Percentiles rank a stretch among this genome's conserved stretches.
Conservation (phyloP, 75 land plant species). For the Azolla pinnata region DNA sequence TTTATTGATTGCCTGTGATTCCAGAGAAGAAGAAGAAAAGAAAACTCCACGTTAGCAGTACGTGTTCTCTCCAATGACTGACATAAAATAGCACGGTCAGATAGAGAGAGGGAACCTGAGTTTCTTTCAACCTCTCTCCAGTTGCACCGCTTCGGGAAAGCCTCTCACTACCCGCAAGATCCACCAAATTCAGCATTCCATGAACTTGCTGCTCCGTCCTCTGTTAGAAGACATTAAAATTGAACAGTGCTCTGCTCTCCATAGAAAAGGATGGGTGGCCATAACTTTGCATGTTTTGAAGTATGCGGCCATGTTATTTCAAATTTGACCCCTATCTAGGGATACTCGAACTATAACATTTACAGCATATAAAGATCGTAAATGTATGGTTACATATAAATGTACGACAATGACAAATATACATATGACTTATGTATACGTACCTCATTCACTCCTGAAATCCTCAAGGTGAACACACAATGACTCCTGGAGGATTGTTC, state of each 20-base stretch:
- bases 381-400: neutral
- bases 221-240: neutral
- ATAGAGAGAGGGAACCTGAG: slow-evolving; percentile 9
- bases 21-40: no score
- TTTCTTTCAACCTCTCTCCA: slow-evolving; percentile 27
- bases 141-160: slow-evolving; percentile 28
- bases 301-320: no score
- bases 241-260: neutral
- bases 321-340: no score
- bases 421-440: neutral
- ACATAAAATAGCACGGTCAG: neutral
- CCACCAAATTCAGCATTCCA: slow-evolving; percentile 24
- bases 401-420: neutral
- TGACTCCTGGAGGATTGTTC: slow-evolving; percentile 36
- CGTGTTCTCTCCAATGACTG: neutral
- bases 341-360: neutral
- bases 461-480: slow-evolving; percentile 30
- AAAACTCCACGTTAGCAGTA: no score
- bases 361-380: neutral
- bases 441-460: slow-evolving; percentile 27
- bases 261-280: neutral
- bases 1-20: slow-evolving; percentile 27
- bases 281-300: no score
- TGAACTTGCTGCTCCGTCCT: slow-evolving; percentile 27
- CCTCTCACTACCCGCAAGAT: slow-evolving; percentile 30